Conservation (phyloP, 202 grass and related monocot species). For the Schoenoplectus triqueter region DNA sequence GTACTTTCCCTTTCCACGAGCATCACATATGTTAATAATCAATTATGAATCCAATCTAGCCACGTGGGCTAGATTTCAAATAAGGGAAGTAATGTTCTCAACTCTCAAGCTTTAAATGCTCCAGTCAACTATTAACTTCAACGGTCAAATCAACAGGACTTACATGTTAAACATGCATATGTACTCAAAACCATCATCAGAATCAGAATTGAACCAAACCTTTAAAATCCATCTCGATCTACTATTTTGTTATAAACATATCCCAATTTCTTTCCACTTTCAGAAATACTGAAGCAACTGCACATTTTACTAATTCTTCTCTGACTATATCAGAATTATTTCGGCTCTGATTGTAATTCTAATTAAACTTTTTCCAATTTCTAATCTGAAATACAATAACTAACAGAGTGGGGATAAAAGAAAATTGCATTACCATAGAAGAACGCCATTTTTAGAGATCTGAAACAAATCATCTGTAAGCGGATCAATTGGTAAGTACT, state of each 20-base stretch:
- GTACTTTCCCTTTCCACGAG: background rate
- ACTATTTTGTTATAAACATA: background rate
- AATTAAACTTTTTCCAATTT: background rate
- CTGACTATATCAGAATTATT: background rate
- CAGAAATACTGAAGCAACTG: background rate
- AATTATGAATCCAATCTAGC: background rate
- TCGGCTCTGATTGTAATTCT: background rate
- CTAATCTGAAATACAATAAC: background rate
- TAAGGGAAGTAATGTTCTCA: conserved; percentile 6
- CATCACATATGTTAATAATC: background rate
- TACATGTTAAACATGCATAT: conserved; percentile 24
- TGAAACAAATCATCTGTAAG: conserved; percentile 73
- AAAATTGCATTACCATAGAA: conserved; percentile 72
- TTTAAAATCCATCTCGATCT: conserved; percentile 13
- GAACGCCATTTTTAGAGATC: conserved; percentile 78
- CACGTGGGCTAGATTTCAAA: conserved; percentile 21
- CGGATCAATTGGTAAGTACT: conserved; percentile 80
- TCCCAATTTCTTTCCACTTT: conserved; percentile 6
- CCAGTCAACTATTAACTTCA: conserved; percentile 23
- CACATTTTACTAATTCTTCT: background rate
- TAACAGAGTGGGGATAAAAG: background rate
- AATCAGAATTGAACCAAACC: conserved; percentile 1
- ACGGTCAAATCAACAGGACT: conserved; percentile 24
- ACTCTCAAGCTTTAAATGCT: background rate
- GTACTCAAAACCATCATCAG: background rate